Evolutionary conservation across 306 rosid species (phyloP).

Genomic region (Crataegus laevigata): DNA sequence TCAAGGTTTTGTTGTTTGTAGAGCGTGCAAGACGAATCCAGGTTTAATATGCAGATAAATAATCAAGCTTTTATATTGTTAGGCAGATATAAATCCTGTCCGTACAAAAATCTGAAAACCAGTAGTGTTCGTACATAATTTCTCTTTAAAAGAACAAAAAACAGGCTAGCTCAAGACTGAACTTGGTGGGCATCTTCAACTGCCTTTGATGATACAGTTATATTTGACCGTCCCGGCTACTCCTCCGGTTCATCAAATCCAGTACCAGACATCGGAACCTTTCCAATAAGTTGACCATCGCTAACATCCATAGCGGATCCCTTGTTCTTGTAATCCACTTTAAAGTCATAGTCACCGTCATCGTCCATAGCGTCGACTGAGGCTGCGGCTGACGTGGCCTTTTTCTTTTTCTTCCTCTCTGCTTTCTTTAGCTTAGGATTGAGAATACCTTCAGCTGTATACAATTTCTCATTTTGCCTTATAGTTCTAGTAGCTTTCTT

Average conservation of each 20-base stretch:
- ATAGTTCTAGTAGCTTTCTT: constrained; percentile 30
- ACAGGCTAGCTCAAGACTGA: neutral
- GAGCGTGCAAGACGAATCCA: neutral
- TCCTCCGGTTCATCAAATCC: constrained; percentile 3
- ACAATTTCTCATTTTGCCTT: constrained; percentile 77
- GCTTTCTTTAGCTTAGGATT: constrained; percentile 65
- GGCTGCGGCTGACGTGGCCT: constrained; percentile 30
- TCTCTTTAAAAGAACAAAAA: neutral
- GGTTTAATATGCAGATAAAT: neutral
- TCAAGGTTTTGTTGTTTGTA: too few relatives aligned
- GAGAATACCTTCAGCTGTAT: constrained; percentile 69
- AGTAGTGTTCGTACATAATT: neutral
- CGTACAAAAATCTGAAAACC: neutral
- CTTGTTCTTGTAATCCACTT: constrained; percentile 62
- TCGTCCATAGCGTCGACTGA: constrained; percentile 57
- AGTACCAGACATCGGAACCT: constrained; percentile 23
- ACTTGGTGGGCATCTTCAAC: neutral
- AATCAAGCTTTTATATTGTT: neutral
- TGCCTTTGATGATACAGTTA: neutral
- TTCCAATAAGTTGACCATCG: constrained; percentile 22
- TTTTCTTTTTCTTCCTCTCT: constrained; percentile 77
- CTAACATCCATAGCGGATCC: constrained; percentile 46
- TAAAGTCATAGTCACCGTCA: constrained; percentile 79
- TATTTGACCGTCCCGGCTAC: neutral
- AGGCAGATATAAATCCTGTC: neutral